phyloP scores from a whole-genome alignment of 257 asterid species.

The Solanum arcanum region DNA sequence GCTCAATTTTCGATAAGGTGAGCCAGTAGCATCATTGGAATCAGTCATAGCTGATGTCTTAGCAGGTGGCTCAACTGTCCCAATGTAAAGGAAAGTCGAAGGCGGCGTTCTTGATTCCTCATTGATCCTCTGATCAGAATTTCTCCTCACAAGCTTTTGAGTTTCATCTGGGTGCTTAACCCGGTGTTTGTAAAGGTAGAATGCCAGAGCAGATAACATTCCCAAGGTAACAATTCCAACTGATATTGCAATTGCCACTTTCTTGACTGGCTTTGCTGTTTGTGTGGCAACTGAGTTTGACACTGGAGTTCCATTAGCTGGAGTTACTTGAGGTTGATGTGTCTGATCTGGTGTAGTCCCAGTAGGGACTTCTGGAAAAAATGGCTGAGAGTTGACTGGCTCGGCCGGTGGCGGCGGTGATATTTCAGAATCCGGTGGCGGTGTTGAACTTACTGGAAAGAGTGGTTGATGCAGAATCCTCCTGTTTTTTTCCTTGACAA shows the following conservation, averaged over 20 bases:
- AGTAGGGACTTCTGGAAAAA: slow-evolving; percentile 73
- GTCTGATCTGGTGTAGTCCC: slow-evolving; percentile 36
- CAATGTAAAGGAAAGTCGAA: slow-evolving; percentile 74
- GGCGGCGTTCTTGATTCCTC: slow-evolving; percentile 72
- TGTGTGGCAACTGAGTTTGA: slow-evolving; percentile 25
- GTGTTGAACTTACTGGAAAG: slow-evolving; percentile 41
- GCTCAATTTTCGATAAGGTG: slow-evolving; percentile 65
- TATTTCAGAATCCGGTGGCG: slow-evolving; percentile 26
- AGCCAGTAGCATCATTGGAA: slow-evolving; percentile 25
- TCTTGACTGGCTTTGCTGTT: slow-evolving; percentile 33
- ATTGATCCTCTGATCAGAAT: slow-evolving; percentile 20
- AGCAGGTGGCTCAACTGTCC: slow-evolving; percentile 83
- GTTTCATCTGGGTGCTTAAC: slow-evolving; percentile 30
- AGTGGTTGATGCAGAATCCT: slow-evolving; percentile 86
- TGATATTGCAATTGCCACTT: slow-evolving; percentile 49
- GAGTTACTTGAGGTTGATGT: slow-evolving; percentile 36
- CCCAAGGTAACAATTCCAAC: slow-evolving; percentile 55
- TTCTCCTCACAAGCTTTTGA: slow-evolving; percentile 50
- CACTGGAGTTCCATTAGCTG: slow-evolving; percentile 21
- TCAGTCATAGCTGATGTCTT: slow-evolving; percentile 21
- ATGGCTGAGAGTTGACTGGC: slow-evolving; percentile 52
- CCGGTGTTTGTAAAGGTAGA: slow-evolving; percentile 46
- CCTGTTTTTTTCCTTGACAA: slow-evolving; percentile 16
- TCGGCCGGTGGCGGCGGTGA: slow-evolving; percentile 28
- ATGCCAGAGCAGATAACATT: slow-evolving; percentile 46